Base-by-base conservation (phyloP, 1,284 basidiomycete species). In the Microbotryum lychnidis-dioicae region DNA sequence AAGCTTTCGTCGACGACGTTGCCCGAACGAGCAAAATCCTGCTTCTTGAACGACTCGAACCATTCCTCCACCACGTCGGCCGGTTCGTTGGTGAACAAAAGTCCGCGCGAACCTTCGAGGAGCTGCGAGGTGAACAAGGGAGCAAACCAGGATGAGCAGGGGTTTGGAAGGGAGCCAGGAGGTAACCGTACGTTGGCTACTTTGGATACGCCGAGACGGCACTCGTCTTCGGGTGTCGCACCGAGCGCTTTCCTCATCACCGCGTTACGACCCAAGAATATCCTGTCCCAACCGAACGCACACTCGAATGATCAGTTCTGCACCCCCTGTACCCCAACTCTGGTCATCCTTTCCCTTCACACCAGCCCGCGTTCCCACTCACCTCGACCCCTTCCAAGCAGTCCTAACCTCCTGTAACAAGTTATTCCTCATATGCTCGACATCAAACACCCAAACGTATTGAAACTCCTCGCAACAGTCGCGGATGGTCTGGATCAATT, bases 161-260 rank as follows among this genome's bases (percentile, higher is more conserved):
- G 56, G 25, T 25, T 25, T 21, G 18, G 56, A 27, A 18, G 25
- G 31, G 33, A 46, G 25, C 10, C 27, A 44, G 10, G 27, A n/a
- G 29, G 37, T 60, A 54, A 78, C 85, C 85, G 69, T 72, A 87
- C 91, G 75, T 84, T 80, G 53, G 89, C 85, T 57, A 98, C 81
- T 73, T 87, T 84, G 70, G 86, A 82, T 52, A 97, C 76, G 6
- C 91, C 93, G 64, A 81, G 78, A 65, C 84, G 81, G 74, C 93
- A 84, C 77, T 97, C 96, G 66, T 89, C 87, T 76, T 91, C 93
- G 48, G 83, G 81, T 8, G 88, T 87, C 57, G 84, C 83, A 6
- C 94, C 94, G n/a, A 99, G 80, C 50, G 91, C 94, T 76, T 93
- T 93, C 49, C 91, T 89, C 87, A 98, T 91, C 50, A 98, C 90